Base-by-base conservation (phyloP, 2,329 filamentous ascomycete genomes). In the Westerdykella ornata region DNA sequence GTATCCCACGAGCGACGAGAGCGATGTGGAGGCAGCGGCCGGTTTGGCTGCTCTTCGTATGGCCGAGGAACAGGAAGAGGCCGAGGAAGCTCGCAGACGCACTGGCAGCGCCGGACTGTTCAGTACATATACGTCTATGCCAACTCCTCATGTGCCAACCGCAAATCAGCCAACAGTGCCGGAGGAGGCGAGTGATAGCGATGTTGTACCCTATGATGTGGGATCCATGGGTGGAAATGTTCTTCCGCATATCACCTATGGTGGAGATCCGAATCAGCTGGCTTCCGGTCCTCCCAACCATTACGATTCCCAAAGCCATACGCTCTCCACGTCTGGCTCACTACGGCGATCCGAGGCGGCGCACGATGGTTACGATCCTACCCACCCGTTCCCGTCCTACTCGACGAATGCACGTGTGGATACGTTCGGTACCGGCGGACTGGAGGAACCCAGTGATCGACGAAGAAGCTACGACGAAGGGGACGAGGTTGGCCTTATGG, bases 391-490 rank as follows among this genome's bases (percentile, higher is more conserved):
- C 51, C 68, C 71, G 18, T 71, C 74, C 8, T 73, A 78, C 50
- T 70, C 68, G 41, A 72, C 63, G 12, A 75, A 81, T 41, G 87
- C 84, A 5, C 78, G 85, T 40, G 84, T 95, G 38, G 90, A 97
- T 64, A 88, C 87, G 35, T 85, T 80, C 37, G 89, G 86, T 6
- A 96, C 88, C n/a, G 92, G 90, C 31, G 92, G 92, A 1, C 68
- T 96, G 19, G 81, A 88, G 47, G 78, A 85, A 43, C 88, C 89
- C 2, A 80, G 74, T 37, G 74, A 58, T 5, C 70, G 88, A 50
- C 79, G 88, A 45, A 73, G 88, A 55, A 96, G 88, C 66, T 96
- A 92, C 54, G 90, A 97, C 53, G 88, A 95, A 60, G 90, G 87
- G 2, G 92, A 96, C 52, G 92, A 97, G 63, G 75, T 67, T 35